Conservation (phyloP, 2,329 filamentous ascomycete species). For the Phoma sp. region DNA sequence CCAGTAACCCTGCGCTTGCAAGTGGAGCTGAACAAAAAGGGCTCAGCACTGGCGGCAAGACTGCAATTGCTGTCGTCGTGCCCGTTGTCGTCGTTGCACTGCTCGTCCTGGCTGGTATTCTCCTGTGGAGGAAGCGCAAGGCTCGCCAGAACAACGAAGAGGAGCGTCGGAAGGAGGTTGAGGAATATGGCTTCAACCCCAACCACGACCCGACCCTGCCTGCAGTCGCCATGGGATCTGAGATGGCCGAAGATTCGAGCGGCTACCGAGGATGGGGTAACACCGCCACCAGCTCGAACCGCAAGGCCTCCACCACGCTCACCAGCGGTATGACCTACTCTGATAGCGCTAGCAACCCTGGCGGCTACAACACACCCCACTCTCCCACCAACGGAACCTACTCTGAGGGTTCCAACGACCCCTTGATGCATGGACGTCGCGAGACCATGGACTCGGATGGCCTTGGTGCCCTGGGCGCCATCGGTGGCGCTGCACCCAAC, state of each 20-base stretch:
- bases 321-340: constrained; percentile 77
- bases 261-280: constrained; percentile 97
- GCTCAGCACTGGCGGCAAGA: constrained; percentile 70
- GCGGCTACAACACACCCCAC: constrained; percentile 57
- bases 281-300: constrained; percentile 70
- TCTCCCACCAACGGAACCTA: constrained; percentile 69
- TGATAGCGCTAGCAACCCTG: constrained; percentile 67
- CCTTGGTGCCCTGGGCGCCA: constrained; percentile 73
- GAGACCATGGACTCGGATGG: constrained; percentile 74
- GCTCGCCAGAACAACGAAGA: constrained; percentile 84
- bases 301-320: constrained; percentile 88
- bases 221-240: constrained; percentile 61
- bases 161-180: constrained; percentile 90
- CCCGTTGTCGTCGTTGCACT: constrained; percentile 88
- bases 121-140: constrained; percentile 89
- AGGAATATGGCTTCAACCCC: constrained; percentile 98
- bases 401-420: constrained; percentile 74
- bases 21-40: constrained; percentile 41
- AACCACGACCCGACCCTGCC: constrained; percentile 88
- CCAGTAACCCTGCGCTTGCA: constrained; percentile 17
- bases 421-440: constrained; percentile 59
- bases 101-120: constrained; percentile 76
- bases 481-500: constrained; percentile 57
- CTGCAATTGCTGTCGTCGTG: constrained; percentile 91
- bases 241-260: constrained; percentile 76